phyloP scores from a whole-genome alignment of 306 rosid species.

The Glycine latifolia region DNA sequence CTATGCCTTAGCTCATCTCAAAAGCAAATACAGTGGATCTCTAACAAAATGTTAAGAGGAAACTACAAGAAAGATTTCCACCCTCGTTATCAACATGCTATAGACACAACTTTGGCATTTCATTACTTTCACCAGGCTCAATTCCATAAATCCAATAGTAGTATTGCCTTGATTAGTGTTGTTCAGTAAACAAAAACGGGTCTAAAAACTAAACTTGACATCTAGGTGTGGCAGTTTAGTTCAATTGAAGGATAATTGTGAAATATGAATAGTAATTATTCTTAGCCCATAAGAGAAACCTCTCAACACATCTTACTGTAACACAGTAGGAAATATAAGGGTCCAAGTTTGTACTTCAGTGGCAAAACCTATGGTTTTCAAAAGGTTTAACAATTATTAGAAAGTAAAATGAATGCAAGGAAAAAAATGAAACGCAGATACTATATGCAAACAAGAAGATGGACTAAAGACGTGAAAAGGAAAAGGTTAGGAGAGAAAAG shows the following conservation, averaged over 20 bases:
- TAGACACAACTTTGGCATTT: background rate
- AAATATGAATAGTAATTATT: background rate
- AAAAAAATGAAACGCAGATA: too few relatives aligned
- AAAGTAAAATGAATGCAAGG: too few relatives aligned
- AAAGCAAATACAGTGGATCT: background rate
- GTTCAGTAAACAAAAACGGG: background rate
- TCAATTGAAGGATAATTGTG: constrained; percentile 25
- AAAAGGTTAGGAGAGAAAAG: background rate
- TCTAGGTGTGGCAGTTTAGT: background rate
- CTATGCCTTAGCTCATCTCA: constrained; percentile 1
- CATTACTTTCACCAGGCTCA: background rate
- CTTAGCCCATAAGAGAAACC: too few relatives aligned
- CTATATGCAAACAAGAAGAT: constrained; percentile 9
- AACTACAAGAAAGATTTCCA: background rate
- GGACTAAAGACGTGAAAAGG: background rate
- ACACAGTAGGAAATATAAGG: too few relatives aligned
- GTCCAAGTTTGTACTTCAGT: too few relatives aligned
- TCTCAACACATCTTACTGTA: too few relatives aligned
- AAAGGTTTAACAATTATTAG: too few relatives aligned
- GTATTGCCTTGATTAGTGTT: constrained; percentile 25
- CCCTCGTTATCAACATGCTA: background rate
- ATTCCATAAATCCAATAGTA: background rate
- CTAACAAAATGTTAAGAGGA: constrained; percentile 5
- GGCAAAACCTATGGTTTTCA: too few relatives aligned
- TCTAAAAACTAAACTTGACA: too few relatives aligned